These are phyloP conservation scores for Forsythia suspensa DNA, from an alignment of 257 asterid genomes.

Conservation along the genomic window DNA sequence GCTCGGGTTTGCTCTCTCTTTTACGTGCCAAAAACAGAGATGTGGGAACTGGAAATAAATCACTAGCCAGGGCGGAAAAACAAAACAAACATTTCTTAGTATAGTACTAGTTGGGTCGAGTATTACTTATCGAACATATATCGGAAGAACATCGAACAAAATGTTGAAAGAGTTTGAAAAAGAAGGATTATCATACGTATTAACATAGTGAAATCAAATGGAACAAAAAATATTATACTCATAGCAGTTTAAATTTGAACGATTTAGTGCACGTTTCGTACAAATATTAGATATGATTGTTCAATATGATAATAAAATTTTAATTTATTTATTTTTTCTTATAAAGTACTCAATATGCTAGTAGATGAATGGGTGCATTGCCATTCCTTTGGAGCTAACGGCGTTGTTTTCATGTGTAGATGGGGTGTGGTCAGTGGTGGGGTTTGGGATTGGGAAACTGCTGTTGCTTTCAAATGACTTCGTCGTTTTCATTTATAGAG, in stretches of 20 bases:
- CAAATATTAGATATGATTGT: not conserved
- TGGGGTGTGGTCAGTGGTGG: not conserved
- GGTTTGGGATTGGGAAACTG: too few relatives aligned
- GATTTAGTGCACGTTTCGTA: not conserved
- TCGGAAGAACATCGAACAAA: too few relatives aligned
- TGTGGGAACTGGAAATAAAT: too few relatives aligned
- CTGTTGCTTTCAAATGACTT: not conserved
- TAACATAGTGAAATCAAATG: not conserved
- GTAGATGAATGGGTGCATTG: not conserved
- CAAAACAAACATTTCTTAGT: too few relatives aligned
- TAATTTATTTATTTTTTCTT: too few relatives aligned
- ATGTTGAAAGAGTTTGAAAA: too few relatives aligned
- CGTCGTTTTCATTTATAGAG: not conserved
- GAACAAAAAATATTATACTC: not conserved
- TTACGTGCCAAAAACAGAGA: too few relatives aligned
- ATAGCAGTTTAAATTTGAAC: not conserved
- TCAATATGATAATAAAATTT: too few relatives aligned
- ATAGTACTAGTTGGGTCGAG: not conserved
- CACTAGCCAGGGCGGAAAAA: too few relatives aligned
- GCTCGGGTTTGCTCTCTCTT: constrained; percentile 43
- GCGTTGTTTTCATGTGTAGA: constrained; percentile 28
- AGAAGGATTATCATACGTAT: too few relatives aligned
- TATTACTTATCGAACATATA: too few relatives aligned
- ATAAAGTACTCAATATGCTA: not conserved
- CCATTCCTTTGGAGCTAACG: constrained; percentile 41